phyloP scores from a whole-genome alignment of 768 basidiomycete species.

The Trametes elegans region DNA sequence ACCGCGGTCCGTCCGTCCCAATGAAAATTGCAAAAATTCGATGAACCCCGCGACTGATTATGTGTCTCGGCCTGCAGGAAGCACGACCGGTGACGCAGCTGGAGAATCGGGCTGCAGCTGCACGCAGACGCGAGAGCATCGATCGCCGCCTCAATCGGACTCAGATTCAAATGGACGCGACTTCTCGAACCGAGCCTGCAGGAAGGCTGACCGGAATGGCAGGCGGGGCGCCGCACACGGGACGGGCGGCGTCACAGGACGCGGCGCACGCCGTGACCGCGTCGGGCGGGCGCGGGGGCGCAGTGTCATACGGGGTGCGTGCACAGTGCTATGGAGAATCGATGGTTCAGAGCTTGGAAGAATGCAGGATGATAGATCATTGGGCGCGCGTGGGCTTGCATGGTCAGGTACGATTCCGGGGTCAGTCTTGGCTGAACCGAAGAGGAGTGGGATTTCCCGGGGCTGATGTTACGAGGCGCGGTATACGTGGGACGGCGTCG shows the following conservation, averaged over 20 bases:
- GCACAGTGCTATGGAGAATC: slow-evolving; percentile 7
- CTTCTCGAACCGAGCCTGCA: slow-evolving; percentile 1
- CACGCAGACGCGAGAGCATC: neutral
- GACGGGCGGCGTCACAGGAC: neutral
- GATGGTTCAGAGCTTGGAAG: slow-evolving; percentile 13
- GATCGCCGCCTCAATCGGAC: slow-evolving; percentile 13
- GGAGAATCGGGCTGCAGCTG: neutral
- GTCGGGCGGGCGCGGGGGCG: neutral
- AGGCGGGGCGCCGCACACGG: neutral
- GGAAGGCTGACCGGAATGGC: neutral
- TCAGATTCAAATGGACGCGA: slow-evolving; percentile 13
- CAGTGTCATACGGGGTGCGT: neutral
- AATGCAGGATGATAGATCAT: neutral
- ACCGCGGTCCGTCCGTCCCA: neutral
- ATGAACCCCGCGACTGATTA: too few relatives aligned
- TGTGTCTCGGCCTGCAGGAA: neutral
- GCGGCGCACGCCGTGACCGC: neutral
- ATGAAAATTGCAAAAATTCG: too few relatives aligned
- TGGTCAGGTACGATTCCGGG: slow-evolving; percentile 5
- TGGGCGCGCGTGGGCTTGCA: neutral
- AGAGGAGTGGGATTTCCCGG: slow-evolving; percentile 2
- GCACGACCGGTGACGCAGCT: neutral
- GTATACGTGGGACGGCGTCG: neutral
- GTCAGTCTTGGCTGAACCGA: slow-evolving; percentile 12
- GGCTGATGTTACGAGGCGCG: slow-evolving; percentile 3